Evolutionary conservation across 176 grass and related monocot genomes (phyloP).

Genomic region (Tillandsia leiboldiana): DNA sequence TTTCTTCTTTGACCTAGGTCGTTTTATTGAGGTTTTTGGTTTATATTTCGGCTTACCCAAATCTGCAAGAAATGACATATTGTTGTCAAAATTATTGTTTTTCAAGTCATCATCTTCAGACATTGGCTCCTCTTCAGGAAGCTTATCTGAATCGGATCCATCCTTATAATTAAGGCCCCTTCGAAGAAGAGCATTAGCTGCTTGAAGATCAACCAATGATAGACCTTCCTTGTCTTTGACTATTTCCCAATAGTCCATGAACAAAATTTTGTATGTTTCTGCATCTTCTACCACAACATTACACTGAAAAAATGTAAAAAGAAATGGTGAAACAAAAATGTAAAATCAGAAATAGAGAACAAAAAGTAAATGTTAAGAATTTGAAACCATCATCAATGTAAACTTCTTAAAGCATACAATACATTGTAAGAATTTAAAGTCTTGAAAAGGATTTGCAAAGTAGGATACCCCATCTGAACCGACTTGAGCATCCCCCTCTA

Average conservation of each 20-base stretch:
- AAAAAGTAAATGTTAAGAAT: neutral
- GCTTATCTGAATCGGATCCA: constrained; percentile 31
- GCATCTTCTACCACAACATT: constrained; percentile 27
- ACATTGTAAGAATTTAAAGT: neutral
- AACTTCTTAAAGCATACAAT: neutral
- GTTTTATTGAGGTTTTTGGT: constrained; percentile 35
- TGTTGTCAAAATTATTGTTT: constrained; percentile 17
- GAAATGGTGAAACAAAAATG: neutral
- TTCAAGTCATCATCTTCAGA: constrained; percentile 20
- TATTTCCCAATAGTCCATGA: constrained; percentile 76
- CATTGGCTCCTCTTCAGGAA: constrained; percentile 14
- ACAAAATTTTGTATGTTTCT: constrained; percentile 36
- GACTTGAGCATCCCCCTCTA: constrained; percentile 18
- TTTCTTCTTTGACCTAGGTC: constrained; percentile 44
- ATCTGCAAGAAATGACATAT: constrained; percentile 18
- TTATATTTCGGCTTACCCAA: constrained; percentile 23
- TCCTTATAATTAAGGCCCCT: constrained; percentile 29
- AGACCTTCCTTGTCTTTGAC: constrained; percentile 57
- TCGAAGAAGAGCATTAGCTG: constrained; percentile 36
- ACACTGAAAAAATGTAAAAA: constrained; percentile 19
- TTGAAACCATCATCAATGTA: neutral
- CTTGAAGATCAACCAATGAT: constrained; percentile 47
- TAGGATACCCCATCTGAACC: constrained; percentile 25
- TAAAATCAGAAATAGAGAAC: neutral
- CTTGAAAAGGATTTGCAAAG: neutral